Percentiles rank a stretch among this genome's conserved stretches.
These are phyloP conservation scores for Parasarocladium wereldwijsianum DNA, from an alignment of 2,329 filamentous ascomycete species.

Conservation along the genomic window DNA sequence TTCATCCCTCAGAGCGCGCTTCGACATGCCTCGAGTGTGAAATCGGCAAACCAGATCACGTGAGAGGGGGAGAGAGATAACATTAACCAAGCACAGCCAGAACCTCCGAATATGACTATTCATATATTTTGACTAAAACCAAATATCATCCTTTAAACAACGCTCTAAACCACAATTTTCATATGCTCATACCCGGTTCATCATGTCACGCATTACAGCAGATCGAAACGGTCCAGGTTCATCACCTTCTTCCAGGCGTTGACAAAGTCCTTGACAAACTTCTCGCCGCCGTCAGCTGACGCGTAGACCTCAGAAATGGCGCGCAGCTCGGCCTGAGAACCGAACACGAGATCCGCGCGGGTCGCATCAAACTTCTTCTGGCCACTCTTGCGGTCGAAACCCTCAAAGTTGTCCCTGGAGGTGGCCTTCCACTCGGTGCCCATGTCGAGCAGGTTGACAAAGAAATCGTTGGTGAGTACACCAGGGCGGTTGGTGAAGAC, in stretches of 20 bases:
- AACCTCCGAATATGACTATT: too few relatives aligned
- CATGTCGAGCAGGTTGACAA: constrained; percentile 62
- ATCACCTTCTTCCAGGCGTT: constrained; percentile 61
- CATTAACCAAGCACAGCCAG: too few relatives aligned
- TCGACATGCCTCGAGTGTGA: too few relatives aligned
- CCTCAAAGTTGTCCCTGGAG: constrained; percentile 44
- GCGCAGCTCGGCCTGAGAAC: constrained; percentile 59
- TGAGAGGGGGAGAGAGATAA: too few relatives aligned
- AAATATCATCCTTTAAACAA: too few relatives aligned
- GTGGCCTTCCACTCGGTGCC: constrained; percentile 42
- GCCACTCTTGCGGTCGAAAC: constrained; percentile 49
- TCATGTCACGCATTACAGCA: too few relatives aligned
- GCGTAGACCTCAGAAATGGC: constrained; percentile 58
- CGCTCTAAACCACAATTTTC: too few relatives aligned
- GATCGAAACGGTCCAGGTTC: constrained; percentile 57
- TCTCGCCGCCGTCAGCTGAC: constrained; percentile 39
- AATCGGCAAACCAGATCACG: too few relatives aligned
- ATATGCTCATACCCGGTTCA: too few relatives aligned
- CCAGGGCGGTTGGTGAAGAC: constrained; percentile 56
- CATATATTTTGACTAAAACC: too few relatives aligned
- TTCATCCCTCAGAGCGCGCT: too few relatives aligned
- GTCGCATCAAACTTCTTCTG: constrained; percentile 54
- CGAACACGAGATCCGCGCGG: constrained; percentile 55
- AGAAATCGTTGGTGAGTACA: constrained; percentile 65
- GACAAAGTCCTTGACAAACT: constrained; percentile 60